Conservation (phyloP, 2,329 filamentous ascomycete genomes). For the Sporothrix luriei region DNA sequence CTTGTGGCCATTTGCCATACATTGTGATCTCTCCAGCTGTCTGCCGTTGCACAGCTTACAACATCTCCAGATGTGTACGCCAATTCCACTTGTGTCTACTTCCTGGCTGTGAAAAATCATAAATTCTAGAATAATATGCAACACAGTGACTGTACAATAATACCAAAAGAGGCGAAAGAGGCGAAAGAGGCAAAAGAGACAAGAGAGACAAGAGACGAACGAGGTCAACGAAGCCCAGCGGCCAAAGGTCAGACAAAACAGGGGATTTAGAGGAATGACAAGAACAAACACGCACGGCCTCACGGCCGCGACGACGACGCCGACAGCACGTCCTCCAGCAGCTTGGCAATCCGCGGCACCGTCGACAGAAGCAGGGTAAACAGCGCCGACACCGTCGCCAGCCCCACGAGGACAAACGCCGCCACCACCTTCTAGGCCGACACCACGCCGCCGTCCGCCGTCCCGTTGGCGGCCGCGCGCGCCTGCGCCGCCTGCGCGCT, state of each 20-base stretch:
- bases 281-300: not conserved
- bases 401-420: slow-evolving; percentile 14
- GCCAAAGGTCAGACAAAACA: not conserved
- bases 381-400: slow-evolving; percentile 20
- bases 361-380: slow-evolving; percentile 24
- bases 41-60: not conserved
- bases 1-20: not conserved
- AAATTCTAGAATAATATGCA: not conserved
- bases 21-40: not conserved
- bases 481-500: slow-evolving; percentile 8
- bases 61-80: not conserved
- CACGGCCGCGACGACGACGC: not conserved
- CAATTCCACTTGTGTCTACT: no score
- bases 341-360: slow-evolving; percentile 14
- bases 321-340: not conserved
- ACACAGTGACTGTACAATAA: not conserved
- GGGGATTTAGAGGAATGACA: not conserved
- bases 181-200: no score
- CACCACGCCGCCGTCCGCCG: not conserved
- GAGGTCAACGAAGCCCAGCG: no score
- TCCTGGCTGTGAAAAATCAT: not conserved
- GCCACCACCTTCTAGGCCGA: slow-evolving; percentile 24
- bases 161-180: not conserved
- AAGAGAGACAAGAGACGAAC: no score
- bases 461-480: not conserved